Percentiles rank a stretch among this genome's conserved stretches.
Evolutionary conservation across 805 yeast genomes (phyloP).

Genomic region (Lipomyces yamanashiensis): DNA sequence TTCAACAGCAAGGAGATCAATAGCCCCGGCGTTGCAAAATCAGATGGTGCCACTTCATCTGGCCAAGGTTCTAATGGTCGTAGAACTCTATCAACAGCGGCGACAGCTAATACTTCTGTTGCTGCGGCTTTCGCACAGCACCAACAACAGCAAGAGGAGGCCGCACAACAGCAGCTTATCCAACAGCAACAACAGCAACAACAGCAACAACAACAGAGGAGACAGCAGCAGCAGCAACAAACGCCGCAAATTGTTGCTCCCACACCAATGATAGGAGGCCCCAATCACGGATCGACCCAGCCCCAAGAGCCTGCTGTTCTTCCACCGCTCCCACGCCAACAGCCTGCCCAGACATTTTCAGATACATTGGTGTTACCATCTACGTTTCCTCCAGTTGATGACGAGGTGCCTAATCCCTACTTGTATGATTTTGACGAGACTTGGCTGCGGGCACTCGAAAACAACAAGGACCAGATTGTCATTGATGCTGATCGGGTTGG

Average conservation of each 20-base stretch:
- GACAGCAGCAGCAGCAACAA: not conserved
- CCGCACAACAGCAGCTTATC: not conserved
- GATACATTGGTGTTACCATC: constrained; percentile 32
- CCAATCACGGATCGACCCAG: not conserved
- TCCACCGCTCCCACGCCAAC: constrained; percentile 18
- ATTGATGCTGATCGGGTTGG: constrained; percentile 37
- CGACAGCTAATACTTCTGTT: not conserved
- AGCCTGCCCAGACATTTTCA: constrained; percentile 2
- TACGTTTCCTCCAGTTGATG: constrained; percentile 32
- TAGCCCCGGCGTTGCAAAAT: constrained; percentile 25
- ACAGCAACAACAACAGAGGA: not conserved
- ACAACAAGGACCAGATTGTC: constrained; percentile 34
- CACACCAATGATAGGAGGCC: not conserved
- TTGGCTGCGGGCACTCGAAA: constrained; percentile 36
- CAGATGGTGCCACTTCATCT: constrained; percentile 31
- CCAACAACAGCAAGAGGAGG: constrained; percentile 1
- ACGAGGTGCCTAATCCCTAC: constrained; percentile 36
- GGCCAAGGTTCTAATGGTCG: constrained; percentile 18
- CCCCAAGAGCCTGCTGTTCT: constrained; percentile 6
- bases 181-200: constrained; percentile 5
- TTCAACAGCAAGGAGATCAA: constrained; percentile 30
- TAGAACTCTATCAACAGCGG: constrained; percentile 14
- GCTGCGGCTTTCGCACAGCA: constrained; percentile 12
- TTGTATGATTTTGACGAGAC: constrained; percentile 36
- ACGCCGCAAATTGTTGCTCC: constrained; percentile 3